Base-by-base conservation (phyloP, 768 basidiomycete species). In the Leucosporidium scottii region DNA sequence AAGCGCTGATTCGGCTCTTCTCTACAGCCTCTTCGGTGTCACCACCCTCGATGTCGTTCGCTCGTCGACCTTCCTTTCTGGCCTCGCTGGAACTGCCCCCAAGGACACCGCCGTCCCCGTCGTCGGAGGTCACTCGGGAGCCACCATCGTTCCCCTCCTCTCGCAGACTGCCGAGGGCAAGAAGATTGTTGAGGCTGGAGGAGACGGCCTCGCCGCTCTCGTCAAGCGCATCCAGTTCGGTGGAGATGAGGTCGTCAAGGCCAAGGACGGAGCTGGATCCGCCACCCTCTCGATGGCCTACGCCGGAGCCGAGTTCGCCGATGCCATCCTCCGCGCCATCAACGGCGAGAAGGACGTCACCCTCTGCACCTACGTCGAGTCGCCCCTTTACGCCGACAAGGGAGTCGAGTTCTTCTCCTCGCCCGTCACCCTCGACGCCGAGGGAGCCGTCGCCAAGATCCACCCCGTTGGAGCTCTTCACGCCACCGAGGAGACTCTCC, bases 211-310 rank as follows among this genome's bases (percentile, higher is more conserved):
- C 74, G 85, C 86, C 31, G 79, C 82, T 20, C 83, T 97, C 59
- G 82, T 89, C 58, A 83, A 91, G 65, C 88, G 91, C 73, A 91
- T 96, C 75, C 93, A 94, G 78, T 96, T 90, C 76, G 93, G 93
- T 65, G 93, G 93, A 66, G 93, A 96, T 74, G 93, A 98, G 81
- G 93, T 98, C 76, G 94, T 98, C 78, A 89, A 96, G 81, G 96
- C 96, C 54, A 99, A 99, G 82, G 88, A 91, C 75, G 87, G 87
- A 72, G 86, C 87, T 61, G 96, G 96, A 55, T 93, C 91, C 39
- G 93, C 93, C 13, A 96, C 93, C n/a, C 85, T 94, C 65, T 70
- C 67, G n/a, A 69, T 89, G 87, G 86, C 86, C 18, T 87, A 85
- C 76, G 79, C 88, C 63, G 87, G 85, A 74, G 86, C 87, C 76